A percentile compares a stretch with the other conserved stretches of the same genome.
These are phyloP conservation scores for Penicillium egyptiacum DNA, from an alignment of 495 filamentous ascomycete species.

Conservation along the genomic window DNA sequence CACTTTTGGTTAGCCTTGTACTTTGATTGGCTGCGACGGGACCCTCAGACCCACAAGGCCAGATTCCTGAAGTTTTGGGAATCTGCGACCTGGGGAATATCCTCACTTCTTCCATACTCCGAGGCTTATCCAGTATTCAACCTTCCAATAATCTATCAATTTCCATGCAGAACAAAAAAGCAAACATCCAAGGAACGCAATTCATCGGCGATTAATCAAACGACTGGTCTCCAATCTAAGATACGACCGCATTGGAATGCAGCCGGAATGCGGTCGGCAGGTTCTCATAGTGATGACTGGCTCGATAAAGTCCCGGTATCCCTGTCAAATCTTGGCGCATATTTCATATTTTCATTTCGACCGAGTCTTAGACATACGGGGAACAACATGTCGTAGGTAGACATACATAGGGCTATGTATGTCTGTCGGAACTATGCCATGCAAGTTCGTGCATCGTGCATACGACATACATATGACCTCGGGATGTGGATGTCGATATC, in stretches of 20 bases:
- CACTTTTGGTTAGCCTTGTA: background rate
- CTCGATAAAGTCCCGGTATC: constrained; percentile 14
- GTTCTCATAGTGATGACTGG: constrained; percentile 30
- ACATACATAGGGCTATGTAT: constrained; percentile 5
- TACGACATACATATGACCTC: background rate
- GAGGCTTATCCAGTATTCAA: background rate
- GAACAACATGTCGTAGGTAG: background rate
- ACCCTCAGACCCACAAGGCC: constrained; percentile 7
- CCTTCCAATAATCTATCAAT: background rate
- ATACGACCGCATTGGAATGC: constrained; percentile 23
- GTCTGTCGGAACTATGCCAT: constrained; percentile 8
- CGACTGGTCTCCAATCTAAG: constrained; percentile 2
- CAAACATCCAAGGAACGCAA: background rate
- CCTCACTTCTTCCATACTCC: background rate
- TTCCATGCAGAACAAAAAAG: background rate
- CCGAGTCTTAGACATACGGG: background rate
- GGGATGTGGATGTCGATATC: background rate
- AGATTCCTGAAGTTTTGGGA: constrained; percentile 14
- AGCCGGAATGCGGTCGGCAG: constrained; percentile 28
- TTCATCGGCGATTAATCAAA: background rate
- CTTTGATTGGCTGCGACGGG: background rate
- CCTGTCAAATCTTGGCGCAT: constrained; percentile 10
- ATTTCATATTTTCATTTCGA: constrained; percentile 6
- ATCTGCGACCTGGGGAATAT: background rate
- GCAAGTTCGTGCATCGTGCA: background rate